phyloP scores from a whole-genome alignment of 2,329 filamentous ascomycete species.

The Hymenoscyphus albidus region DNA sequence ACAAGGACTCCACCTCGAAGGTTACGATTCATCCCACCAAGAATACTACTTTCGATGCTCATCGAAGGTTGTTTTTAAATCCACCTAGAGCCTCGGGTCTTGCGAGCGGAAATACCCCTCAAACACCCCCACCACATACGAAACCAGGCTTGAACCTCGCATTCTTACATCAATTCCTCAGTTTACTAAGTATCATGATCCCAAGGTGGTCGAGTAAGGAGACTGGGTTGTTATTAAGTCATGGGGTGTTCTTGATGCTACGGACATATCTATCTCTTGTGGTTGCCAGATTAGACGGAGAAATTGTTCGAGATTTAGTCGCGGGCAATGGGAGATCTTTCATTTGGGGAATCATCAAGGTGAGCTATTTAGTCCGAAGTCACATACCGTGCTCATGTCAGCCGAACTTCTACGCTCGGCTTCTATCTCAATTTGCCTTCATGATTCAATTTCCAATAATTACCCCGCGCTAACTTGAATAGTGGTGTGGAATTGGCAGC shows the following conservation, averaged over 20 bases:
- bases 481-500: slow-evolving; percentile 90
- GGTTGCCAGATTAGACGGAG: slow-evolving; percentile 88
- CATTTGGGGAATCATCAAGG: slow-evolving; percentile 80
- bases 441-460: not conserved
- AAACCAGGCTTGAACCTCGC: slow-evolving; percentile 94
- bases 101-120: slow-evolving; percentile 57
- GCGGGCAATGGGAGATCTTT: slow-evolving; percentile 88
- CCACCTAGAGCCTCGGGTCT: slow-evolving; percentile 80
- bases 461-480: slow-evolving; percentile 16
- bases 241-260: slow-evolving; percentile 84
- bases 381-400: not conserved
- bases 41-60: slow-evolving; percentile 90
- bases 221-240: slow-evolving; percentile 82
- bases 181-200: slow-evolving; percentile 95
- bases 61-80: slow-evolving; percentile 87
- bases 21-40: slow-evolving; percentile 90
- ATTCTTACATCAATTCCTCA: slow-evolving; percentile 94
- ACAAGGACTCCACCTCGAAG: slow-evolving; percentile 82
- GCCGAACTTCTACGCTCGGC: not conserved
- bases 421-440: not conserved
- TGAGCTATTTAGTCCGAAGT: slow-evolving; percentile 32
- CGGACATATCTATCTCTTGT: slow-evolving; percentile 92
- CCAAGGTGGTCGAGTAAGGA: slow-evolving; percentile 95
- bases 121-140: slow-evolving; percentile 81
- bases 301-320: slow-evolving; percentile 95